Evolutionary conservation across 495 filamentous ascomycete species (phyloP), one percentile per base, ranked within the genome.

Genomic region (Aspergillus heteromorphus): DNA sequence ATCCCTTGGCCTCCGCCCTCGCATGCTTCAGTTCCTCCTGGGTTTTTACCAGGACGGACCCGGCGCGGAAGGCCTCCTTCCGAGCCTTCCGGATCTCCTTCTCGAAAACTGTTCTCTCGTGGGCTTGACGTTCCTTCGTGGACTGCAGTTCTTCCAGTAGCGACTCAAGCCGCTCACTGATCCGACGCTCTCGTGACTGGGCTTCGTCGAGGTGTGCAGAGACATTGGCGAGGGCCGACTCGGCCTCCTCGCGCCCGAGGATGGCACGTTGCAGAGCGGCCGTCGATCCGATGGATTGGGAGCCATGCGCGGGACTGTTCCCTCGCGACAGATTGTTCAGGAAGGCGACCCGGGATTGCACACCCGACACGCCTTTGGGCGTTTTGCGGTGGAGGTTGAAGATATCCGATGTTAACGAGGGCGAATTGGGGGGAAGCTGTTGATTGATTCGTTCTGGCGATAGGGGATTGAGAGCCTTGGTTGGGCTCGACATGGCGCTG

Each of bases 41-140:
- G 11, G 85, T 59, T 61, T 95, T 90, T 18, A 93, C 85, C 13
- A 89, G 63, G 2, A 75, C 72, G 13, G 88, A 91, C 11, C 89
- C 88, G 4, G 86, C 82, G 47, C 89, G 92, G 73, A 90, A 95
- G 0, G 86, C 85, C 60, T 93, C 89, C 67, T 92, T 95, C 27
- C 87, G 77, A n/a, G 86, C 82, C 45, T 86, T 83, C 42, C 87
- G 75, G 31, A 92, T 84, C 65, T 95, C 90, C 61, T 93, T 95
- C 68, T 95, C 89, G 73, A 87, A 92, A 21, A 91, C 69, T 19
- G 82, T 65, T 65, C 87, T 78, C 51, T 88, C 85, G 63, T 90
- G 84, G 14, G 79, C 80, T 59, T 89, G 80, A 13, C 85, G 85
- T 63, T 92, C 87, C 72, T 92, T 91, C 14, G 80, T 74, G 18